A percentile compares a stretch with the other conserved stretches of the same genome.
These are phyloP conservation scores for Saturnispora gosingensis DNA, from an alignment of 805 yeast species.

Conservation along the genomic window DNA sequence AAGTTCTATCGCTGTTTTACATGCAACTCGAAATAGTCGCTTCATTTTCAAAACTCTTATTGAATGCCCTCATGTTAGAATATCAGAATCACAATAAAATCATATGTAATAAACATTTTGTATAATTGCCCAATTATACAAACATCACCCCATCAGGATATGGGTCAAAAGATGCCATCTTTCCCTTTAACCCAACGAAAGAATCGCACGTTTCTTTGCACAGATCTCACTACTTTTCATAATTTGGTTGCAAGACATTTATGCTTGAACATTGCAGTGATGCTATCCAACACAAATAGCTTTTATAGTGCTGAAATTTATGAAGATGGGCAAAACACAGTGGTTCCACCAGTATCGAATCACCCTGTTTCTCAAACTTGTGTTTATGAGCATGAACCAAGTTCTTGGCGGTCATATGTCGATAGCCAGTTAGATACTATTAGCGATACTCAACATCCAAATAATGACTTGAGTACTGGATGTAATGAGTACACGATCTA, in stretches of 20 bases:
- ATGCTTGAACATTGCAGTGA: background rate
- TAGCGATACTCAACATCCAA: background rate
- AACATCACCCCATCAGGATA: background rate
- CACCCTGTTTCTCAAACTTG: background rate
- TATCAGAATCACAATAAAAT: background rate
- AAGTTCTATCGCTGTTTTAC: background rate
- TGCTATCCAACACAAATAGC: background rate
- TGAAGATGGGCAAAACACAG: background rate
- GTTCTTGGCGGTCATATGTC: background rate
- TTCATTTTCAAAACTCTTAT: background rate
- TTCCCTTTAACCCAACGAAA: background rate
- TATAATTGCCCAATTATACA: background rate
- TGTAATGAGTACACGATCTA: background rate
- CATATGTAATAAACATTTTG: too few species aligned
- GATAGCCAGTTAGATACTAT: background rate
- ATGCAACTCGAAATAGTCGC: background rate
- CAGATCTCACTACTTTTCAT: background rate
- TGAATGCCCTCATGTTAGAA: background rate
- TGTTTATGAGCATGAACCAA: background rate
- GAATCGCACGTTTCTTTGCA: background rate
- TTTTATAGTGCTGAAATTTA: background rate
- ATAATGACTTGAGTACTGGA: background rate
- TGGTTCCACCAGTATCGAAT: background rate
- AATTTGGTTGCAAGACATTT: background rate
- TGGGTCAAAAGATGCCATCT: background rate